A percentile compares a stretch with the other conserved stretches of the same genome.
Conservation (phyloP, 1,284 basidiomycete species). For the Ustilago loliicola region DNA sequence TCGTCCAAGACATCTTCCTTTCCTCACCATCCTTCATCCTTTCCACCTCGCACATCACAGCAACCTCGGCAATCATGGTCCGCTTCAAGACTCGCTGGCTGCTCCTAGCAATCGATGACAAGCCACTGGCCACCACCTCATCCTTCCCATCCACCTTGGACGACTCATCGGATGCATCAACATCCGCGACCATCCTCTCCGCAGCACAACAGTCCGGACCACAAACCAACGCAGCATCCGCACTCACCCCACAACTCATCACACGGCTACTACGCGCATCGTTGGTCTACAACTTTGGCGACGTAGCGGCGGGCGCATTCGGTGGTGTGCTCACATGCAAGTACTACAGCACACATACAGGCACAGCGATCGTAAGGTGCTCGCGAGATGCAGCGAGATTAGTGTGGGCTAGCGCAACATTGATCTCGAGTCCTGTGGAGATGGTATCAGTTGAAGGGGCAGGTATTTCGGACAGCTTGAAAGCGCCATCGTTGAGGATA, state of each 20-base stretch:
- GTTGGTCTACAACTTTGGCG: conserved; percentile 50
- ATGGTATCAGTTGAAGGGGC: background rate
- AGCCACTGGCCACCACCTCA: conserved; percentile 19
- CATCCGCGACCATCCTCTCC: conserved; percentile 18
- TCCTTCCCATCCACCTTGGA: conserved; percentile 16
- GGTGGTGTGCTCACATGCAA: conserved; percentile 48
- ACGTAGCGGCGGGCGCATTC: conserved; percentile 44
- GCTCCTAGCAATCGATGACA: conserved; percentile 43
- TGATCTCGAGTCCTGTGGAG: conserved; percentile 40
- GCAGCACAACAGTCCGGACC: conserved; percentile 6
- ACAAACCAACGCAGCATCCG: background rate
- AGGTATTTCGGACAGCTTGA: background rate
- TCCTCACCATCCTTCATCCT: background rate
- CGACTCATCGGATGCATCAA: conserved; percentile 3
- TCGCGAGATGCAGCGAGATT: conserved; percentile 45
- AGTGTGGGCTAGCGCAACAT: conserved; percentile 53
- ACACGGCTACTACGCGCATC: conserved; percentile 45
- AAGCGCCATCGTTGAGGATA: conserved; percentile 26
- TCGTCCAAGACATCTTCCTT: background rate
- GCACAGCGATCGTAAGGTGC: conserved; percentile 53
- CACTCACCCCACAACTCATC: conserved; percentile 40
- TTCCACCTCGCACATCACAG: background rate
- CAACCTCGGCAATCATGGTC: conserved; percentile 23
- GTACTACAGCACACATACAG: conserved; percentile 54
- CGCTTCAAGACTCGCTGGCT: conserved; percentile 61